A percentile compares a stretch with the other conserved stretches of the same genome.
These are phyloP conservation scores for Emydomyces testavorans DNA, from an alignment of 2,329 filamentous ascomycete genomes.

Conservation along the genomic window DNA sequence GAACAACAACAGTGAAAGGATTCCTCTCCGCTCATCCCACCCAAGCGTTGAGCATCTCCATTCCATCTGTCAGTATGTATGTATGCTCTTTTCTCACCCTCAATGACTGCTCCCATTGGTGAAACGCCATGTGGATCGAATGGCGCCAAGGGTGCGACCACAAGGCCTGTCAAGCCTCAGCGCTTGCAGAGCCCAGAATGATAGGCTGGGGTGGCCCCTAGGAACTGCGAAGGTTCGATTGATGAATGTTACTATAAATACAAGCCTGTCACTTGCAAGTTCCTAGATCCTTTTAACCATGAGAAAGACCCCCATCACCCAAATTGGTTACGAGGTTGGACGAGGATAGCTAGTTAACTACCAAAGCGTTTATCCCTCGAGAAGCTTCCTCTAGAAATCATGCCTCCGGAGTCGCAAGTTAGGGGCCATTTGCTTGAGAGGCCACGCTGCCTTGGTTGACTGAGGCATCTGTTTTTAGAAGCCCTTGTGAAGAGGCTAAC, in stretches of 20 bases:
- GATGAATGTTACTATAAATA: conserved; percentile 3
- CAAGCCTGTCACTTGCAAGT: conserved; percentile 6
- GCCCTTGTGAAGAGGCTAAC: too few species aligned
- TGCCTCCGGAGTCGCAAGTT: too few species aligned
- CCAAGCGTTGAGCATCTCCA: background rate
- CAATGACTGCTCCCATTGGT: conserved; percentile 4
- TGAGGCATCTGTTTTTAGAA: too few species aligned
- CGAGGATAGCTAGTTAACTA: background rate
- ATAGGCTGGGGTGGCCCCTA: background rate
- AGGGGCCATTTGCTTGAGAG: too few species aligned
- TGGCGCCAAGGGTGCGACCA: conserved; percentile 2
- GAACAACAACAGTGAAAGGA: too few species aligned
- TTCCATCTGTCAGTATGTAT: background rate
- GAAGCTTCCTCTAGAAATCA: too few species aligned
- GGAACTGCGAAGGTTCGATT: background rate
- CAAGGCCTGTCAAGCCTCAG: background rate
- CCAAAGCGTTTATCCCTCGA: too few species aligned
- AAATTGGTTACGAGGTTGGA: background rate
- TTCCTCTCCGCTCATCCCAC: background rate
- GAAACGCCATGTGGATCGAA: conserved; percentile 8
- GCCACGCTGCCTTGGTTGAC: too few species aligned
- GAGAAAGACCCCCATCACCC: too few species aligned
- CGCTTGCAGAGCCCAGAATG: background rate
- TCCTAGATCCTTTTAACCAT: too few species aligned
- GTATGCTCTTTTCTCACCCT: background rate